Base-by-base conservation (phyloP, 1,284 basidiomycete species). In the Puccinia brachypodii region DNA sequence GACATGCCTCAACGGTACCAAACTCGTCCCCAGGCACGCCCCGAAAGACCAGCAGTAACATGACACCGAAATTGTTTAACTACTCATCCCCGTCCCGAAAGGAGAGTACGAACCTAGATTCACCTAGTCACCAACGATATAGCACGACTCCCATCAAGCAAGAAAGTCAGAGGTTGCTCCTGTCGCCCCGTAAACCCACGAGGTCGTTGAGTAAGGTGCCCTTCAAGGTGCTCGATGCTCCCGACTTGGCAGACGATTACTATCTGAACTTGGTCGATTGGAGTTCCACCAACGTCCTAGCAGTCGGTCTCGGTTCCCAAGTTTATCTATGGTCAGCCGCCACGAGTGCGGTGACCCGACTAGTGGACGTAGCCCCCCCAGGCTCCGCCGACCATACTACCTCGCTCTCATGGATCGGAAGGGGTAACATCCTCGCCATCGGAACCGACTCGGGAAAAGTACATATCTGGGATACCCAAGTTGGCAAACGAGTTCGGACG, bases 191-290 rank as follows among this genome's bases (percentile, higher is more conserved):
- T 42, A 91, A 94, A 80, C 89, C 92, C 76, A 89, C 94, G 2
- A 90, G 96, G 44, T 92, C 90, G 82, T 92, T 98, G 0, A 94
- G 93, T 88, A 96, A 96, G 86, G 97, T 96, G 0, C 97, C 97
- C 0, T 99, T 96, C 89, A 92, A 98, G 84, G 96, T 99, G 0
- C 90, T 99, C 31, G 96, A 99, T 86, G 97, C 97, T 0, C 97
- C 96, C 0, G 96, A 98, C 83, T 91, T 99, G 88, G 90, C 93
- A 58, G 96, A 99, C 87, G 97, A 99, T 86, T 99, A 98, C 87
- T 99, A 99, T 85, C 92, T 99, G 83, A 99, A 99, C 85, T 90
- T 99, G 22, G 95, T 99, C 22, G 96, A 98, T 83, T 99, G 97
- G 96, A 95, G 93, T 0, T 92, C 92, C 76, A 95, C 94, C 9